Conservation (phyloP, 1,284 basidiomycete genomes). For the Apiotrichum brassicae region DNA sequence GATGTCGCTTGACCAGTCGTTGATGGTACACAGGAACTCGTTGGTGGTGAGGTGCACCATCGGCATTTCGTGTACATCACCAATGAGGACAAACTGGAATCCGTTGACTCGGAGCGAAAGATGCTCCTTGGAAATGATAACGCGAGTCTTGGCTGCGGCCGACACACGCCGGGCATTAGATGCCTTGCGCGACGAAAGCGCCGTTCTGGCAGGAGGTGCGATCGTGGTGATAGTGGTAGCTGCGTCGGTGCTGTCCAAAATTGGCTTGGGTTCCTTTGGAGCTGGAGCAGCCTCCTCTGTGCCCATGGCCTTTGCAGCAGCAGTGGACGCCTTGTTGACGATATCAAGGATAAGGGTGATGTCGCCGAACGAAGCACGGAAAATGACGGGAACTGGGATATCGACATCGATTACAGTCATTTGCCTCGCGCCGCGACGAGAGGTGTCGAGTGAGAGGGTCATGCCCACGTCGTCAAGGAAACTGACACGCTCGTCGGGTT, state of each 20-base stretch:
- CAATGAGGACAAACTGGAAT: conserved; percentile 87
- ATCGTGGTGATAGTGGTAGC: conserved; percentile 4
- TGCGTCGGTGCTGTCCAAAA: not conserved
- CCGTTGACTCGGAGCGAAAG: conserved; percentile 79
- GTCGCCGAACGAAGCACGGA: conserved; percentile 89
- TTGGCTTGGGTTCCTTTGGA: not conserved
- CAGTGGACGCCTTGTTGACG: conserved; percentile 76
- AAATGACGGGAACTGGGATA: conserved; percentile 71
- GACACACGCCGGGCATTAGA: conserved; percentile 51
- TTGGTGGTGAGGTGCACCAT: conserved; percentile 83
- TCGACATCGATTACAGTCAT: conserved; percentile 78
- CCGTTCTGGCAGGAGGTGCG: conserved; percentile 7
- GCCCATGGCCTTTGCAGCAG: conserved; percentile 44
- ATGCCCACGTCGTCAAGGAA: conserved; percentile 92
- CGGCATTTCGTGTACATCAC: conserved; percentile 91
- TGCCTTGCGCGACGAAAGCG: conserved; percentile 20
- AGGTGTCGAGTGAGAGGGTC: conserved; percentile 78
- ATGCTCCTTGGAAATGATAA: conserved; percentile 75
- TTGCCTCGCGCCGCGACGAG: conserved; percentile 64
- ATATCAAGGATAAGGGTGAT: conserved; percentile 86
- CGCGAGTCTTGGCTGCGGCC: conserved; percentile 39
- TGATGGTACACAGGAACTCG: conserved; percentile 73
- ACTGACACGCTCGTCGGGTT: conserved; percentile 64
- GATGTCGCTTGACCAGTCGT: conserved; percentile 93
- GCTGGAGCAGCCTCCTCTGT: conserved; percentile 7